These are phyloP conservation scores for Malassezia cuniculi DNA, from an alignment of 1,284 basidiomycete species.

Conservation along the genomic window DNA sequence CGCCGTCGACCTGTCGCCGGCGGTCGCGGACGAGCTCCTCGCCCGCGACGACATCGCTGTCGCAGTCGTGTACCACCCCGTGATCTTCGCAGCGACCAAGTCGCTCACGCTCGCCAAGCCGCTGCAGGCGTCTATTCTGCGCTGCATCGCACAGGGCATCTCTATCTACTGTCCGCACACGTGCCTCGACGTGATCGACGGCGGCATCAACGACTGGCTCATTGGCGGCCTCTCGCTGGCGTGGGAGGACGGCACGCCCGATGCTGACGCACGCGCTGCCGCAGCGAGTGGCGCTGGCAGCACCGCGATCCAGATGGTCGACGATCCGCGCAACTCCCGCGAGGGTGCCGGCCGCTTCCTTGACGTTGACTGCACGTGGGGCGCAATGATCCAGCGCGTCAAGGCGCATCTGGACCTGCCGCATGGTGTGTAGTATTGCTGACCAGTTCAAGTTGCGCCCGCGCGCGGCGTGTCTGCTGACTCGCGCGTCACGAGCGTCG, in stretches of 20 bases:
- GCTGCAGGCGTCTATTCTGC: conserved; percentile 65
- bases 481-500: conserved; percentile 21
- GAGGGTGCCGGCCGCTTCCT: conserved; percentile 8
- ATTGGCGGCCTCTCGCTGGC: conserved; percentile 17
- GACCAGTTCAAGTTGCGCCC: conserved; percentile 6
- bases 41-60: conserved; percentile 41
- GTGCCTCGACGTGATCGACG: conserved; percentile 64
- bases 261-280: conserved; percentile 1
- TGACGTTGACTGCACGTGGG: background rate
- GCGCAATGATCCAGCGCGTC: background rate
- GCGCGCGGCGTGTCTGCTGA: conserved; percentile 5
- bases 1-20: conserved; percentile 37
- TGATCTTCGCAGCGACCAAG: conserved; percentile 70
- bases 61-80: conserved; percentile 61
- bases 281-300: background rate
- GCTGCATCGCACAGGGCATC: conserved; percentile 65
- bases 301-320: background rate
- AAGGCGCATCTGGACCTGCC: conserved; percentile 4
- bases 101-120: conserved; percentile 65
- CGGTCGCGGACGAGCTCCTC: conserved; percentile 36
- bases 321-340: too few relatives aligned
- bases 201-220: conserved; percentile 59
- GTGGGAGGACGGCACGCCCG: conserved; percentile 10
- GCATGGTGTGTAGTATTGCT: conserved; percentile 10
- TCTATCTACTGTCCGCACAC: conserved; percentile 80